A percentile compares a stretch with the other conserved stretches of the same genome.
These are phyloP conservation scores for Sistotremastrum suecicum DNA, from an alignment of 768 basidiomycete genomes.

Conservation along the genomic window DNA sequence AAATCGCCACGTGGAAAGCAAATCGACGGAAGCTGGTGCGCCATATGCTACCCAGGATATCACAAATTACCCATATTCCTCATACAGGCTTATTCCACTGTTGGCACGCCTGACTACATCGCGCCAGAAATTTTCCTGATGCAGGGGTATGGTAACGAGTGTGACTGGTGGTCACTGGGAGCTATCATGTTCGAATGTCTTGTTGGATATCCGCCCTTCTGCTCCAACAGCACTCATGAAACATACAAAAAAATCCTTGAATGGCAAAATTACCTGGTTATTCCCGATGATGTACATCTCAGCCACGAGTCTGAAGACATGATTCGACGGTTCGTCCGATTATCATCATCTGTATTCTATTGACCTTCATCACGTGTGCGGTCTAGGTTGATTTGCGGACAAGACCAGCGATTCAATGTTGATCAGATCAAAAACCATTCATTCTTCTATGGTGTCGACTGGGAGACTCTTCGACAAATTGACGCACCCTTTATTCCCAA, in stretches of 20 bases:
- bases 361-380: background rate
- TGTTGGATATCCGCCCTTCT: constrained; percentile 95
- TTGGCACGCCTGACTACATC: constrained; percentile 93
- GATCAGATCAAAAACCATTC: constrained; percentile 86
- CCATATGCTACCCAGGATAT: constrained; percentile 3
- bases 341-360: background rate
- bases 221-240: constrained; percentile 91
- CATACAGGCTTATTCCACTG: constrained; percentile 85
- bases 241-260: constrained; percentile 97
- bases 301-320: constrained; percentile 86
- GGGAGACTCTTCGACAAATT: constrained; percentile 74
- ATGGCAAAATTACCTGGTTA: constrained; percentile 74
- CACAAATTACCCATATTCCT: background rate
- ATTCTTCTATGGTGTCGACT: constrained; percentile 95
- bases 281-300: constrained; percentile 91
- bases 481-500: constrained; percentile 96
- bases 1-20: constrained; percentile 98
- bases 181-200: constrained; percentile 98
- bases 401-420: constrained; percentile 60
- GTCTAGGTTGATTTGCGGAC: constrained; percentile 65
- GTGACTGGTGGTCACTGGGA: constrained; percentile 99
- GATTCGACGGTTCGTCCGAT: constrained; percentile 51
- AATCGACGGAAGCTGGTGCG: constrained; percentile 86
- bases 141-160: constrained; percentile 95
- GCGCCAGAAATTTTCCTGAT: constrained; percentile 95